These are phyloP conservation scores for Lentinula boryana DNA, from an alignment of 768 basidiomycete genomes.

Conservation along the genomic window DNA sequence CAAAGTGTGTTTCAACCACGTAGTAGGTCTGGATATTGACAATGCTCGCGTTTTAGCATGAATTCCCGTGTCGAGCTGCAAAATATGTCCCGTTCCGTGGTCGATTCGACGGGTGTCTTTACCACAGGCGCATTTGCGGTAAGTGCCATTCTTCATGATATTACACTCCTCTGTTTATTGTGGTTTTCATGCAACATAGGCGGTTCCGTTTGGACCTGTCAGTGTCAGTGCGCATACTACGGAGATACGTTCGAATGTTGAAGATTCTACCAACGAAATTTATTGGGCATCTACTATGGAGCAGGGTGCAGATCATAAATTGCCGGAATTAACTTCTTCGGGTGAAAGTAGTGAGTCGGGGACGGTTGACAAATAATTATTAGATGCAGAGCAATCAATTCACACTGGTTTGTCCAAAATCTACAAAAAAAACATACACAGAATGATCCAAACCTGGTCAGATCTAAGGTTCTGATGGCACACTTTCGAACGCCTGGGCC, in stretches of 20 bases:
- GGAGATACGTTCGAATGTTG: neutral
- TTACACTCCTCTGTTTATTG: neutral
- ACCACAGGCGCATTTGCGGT: neutral
- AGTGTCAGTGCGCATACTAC: neutral
- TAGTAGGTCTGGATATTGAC: neutral
- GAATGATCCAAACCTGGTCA: too few relatives aligned
- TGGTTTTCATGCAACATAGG: neutral
- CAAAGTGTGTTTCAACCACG: neutral
- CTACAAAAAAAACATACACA: too few relatives aligned
- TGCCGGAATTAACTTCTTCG: neutral
- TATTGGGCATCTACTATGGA: neutral
- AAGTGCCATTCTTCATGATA: neutral
- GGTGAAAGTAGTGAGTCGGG: too few relatives aligned
- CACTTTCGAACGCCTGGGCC: conserved; percentile 22
- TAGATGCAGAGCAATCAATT: too few relatives aligned
- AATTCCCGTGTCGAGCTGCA: neutral
- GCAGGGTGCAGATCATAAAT: neutral
- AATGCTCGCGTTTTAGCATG: neutral
- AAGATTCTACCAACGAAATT: neutral
- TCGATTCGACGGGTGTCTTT: neutral
- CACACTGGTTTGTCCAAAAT: too few relatives aligned
- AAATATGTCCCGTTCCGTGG: neutral
- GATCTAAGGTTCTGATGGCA: neutral
- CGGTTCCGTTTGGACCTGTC: neutral
- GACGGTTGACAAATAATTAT: too few relatives aligned